Base-by-base conservation (phyloP, 1,284 basidiomycete species). In the Macrocystidia cucumis region DNA sequence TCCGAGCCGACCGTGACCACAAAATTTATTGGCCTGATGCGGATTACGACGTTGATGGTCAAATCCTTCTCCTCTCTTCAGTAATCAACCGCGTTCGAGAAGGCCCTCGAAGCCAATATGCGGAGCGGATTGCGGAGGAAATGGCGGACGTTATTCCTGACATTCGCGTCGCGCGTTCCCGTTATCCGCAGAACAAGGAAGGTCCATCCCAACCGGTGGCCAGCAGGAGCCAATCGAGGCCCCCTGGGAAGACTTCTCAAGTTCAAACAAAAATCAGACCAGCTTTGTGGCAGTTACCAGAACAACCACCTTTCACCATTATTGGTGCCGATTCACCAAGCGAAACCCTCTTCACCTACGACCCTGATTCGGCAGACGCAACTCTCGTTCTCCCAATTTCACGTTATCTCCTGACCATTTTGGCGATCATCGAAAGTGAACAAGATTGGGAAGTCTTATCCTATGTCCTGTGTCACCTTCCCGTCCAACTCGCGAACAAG, bases 361-460 rank as follows among this genome's bases (percentile, higher is more conserved):
- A 93, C 45, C 67, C 76, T 11, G 59, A 64, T n/a, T 69, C 65
- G 28, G 60, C 74, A 1, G 62, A 63, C 20, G 56, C 61, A 2
- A 47, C 54, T 22, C 54, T 68, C 9, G 67, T 91, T 47, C 65
- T 98, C 1, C 88, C 86, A 0, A 69, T 92, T 2, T 92, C 91
- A 2, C 62, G 72, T 29, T 95, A 96, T 49, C 67, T 98, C 8
- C 58, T 59, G 3, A 70, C 72, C 11, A 52, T 96, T 27, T 66
- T 83, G 40, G 66, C 67, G 2, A 72, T 98, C 37, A 60, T 98
- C 29, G 72, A 82, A 39, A 67, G 65, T 24, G 91, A 92, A 52
- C 74, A 67, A 31, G 90, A 87, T 44, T 98, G 96, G 95, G 96
- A 98, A 48, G 68, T 98, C 22, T 68, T 98, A 9, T 91, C 91